Base-by-base conservation (phyloP, 2,329 filamentous ascomycete genomes). In the Aspergillus proliferans region DNA sequence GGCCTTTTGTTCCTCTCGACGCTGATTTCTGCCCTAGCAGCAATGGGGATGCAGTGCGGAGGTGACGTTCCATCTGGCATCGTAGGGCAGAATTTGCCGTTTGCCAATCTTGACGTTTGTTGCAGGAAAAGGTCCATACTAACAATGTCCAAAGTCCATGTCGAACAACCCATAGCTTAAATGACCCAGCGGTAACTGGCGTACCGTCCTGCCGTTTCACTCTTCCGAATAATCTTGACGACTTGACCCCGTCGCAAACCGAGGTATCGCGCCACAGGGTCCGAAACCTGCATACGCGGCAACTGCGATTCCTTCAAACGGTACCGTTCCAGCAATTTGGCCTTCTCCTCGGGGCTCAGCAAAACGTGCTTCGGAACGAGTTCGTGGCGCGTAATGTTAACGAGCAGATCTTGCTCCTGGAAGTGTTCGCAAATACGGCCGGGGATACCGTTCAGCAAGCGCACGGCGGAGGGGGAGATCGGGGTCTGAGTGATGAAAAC, bases 301-400 rank as follows among this genome's bases (percentile, higher is more conserved):
- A 98, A 77, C 76, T 98, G 93, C 8, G 89, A 96, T 79, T 98
- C 93, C 82, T 96, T 97, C 70, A 98, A 74, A 44, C 93, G 83
- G 73, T 98, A 98, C 54, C 93, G 80, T 73, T 90, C 84, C 52
- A 98, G 78, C 63, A 98, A 75, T 34, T 87, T 86, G 43, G 75
- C 74, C 80, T 96, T 96, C 77, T 98, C 93, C 62, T 94, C 89
- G 42, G 84, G 81, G 62, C 88, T 95, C 49, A 98, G 82, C 52
- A 97, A 74, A 34, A 97, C 85, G 67, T 98, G 93, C 68, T 87
- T 90, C 41, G 93, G 93, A 26, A 98, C 93, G 48, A 98, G 81
- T 73, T 97, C 92, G 75, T 98, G 93, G 70, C 91, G 88, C 51
- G 92, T 97, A 71, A 98, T 97, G 74, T 98, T 98, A 71, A 98